phyloP scores from a whole-genome alignment of 2,329 filamentous ascomycete species.

The Neurospora sp. region DNA sequence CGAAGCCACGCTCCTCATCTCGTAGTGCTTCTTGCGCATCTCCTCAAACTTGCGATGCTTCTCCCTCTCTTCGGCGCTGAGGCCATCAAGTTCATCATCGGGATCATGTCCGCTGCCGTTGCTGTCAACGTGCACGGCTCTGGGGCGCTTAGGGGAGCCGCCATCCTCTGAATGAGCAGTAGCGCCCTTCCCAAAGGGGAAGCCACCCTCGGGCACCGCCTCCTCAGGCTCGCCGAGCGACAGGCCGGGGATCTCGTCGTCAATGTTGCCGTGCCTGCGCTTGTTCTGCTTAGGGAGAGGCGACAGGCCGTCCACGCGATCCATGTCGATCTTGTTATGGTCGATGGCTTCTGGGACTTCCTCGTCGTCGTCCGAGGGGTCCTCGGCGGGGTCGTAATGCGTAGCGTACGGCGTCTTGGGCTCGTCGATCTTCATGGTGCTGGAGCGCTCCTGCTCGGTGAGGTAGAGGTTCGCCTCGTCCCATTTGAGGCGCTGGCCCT shows the following conservation, averaged over 20 bases:
- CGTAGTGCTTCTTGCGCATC: constrained; percentile 92
- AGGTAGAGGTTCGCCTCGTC: constrained; percentile 97
- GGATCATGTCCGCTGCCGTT: constrained; percentile 45
- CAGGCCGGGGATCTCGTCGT: constrained; percentile 80
- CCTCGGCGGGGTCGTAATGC: constrained; percentile 82
- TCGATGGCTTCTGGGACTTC: constrained; percentile 56
- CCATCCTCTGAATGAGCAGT: neutral
- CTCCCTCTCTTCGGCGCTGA: constrained; percentile 65
- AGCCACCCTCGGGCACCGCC: constrained; percentile 40
- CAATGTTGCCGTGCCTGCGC: constrained; percentile 24
- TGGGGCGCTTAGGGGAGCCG: constrained; percentile 31
- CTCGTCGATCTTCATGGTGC: constrained; percentile 98
- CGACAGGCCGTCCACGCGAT: constrained; percentile 47
- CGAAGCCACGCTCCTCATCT: constrained; percentile 91
- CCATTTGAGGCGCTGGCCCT: constrained; percentile 79
- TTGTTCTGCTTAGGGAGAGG: constrained; percentile 13
- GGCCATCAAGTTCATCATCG: constrained; percentile 42
- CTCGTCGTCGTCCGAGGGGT: constrained; percentile 73
- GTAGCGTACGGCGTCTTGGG: constrained; percentile 95
- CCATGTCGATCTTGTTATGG: constrained; percentile 56
- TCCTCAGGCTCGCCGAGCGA: constrained; percentile 91
- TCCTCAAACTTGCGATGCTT: constrained; percentile 90
- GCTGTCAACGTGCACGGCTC: constrained; percentile 73
- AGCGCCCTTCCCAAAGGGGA: constrained; percentile 20
- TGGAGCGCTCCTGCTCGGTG: constrained; percentile 87